phyloP scores from a whole-genome alignment of 129 eudicot species.

The Scalesia atractyloides region DNA sequence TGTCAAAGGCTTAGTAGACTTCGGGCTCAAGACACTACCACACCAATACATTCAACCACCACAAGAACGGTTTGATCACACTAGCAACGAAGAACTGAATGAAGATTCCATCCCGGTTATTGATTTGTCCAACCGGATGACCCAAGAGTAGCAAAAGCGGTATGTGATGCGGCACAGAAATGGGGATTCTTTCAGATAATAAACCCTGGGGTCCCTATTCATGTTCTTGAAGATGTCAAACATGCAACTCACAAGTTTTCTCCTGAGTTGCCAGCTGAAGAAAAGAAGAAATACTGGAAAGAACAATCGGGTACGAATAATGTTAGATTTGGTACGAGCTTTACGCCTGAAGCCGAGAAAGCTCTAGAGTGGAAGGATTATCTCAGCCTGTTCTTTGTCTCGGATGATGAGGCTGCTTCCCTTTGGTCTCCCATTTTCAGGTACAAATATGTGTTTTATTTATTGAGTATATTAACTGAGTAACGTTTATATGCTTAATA shows the following conservation, averaged over 20 bases:
- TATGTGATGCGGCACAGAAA: background rate
- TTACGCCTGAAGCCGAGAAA: conserved; percentile 5
- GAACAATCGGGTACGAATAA: conserved; percentile 2
- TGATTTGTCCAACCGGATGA: conserved; percentile 6
- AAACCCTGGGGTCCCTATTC: conserved; percentile 7
- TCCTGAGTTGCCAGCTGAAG: background rate
- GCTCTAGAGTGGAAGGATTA: conserved; percentile 12
- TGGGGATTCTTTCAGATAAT: conserved; percentile 8
- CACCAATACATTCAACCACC: conserved; percentile 22
- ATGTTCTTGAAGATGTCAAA: conserved; percentile 5
- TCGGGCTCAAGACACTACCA: conserved; percentile 16
- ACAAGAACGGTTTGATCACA: background rate
- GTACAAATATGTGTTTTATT: background rate
- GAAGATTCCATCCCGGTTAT: conserved; percentile 6
- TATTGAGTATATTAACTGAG: no score
- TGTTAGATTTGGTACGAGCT: conserved; percentile 6
- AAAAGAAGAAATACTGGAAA: conserved; percentile 6
- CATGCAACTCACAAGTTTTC: conserved; percentile 5
- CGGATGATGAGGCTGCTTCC: conserved; percentile 7
- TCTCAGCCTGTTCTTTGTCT: conserved; percentile 2
- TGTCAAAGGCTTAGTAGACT: conserved; percentile 11
- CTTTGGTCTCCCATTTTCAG: background rate
- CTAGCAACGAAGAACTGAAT: background rate
- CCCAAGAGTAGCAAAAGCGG: background rate
- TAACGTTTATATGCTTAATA: no score